Evolutionary conservation across 768 basidiomycete species (phyloP).

Genomic region (Suillus clintonianus): DNA sequence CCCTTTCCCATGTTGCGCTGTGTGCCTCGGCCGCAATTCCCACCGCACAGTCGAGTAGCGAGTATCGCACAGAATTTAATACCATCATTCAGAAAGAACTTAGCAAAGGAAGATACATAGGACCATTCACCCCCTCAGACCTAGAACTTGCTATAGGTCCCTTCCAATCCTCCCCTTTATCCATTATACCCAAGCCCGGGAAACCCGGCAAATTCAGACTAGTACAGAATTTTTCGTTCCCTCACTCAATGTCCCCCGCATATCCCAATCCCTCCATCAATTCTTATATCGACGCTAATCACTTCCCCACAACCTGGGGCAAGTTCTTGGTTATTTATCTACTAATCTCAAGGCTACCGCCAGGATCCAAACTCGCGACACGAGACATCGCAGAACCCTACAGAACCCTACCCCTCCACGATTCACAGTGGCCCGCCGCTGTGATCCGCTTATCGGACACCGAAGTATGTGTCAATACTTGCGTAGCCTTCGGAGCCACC

Average conservation of each 20-base stretch:
- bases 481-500: slow-evolving; percentile 2
- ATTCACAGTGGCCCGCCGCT: slow-evolving; percentile 28
- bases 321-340: slow-evolving; percentile 36
- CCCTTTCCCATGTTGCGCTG: too few species aligned
- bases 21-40: too few species aligned
- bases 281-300: slow-evolving; percentile 27
- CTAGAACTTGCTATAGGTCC: slow-evolving; percentile 17
- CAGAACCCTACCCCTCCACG: slow-evolving; percentile 28
- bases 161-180: slow-evolving; percentile 19
- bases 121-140: slow-evolving; percentile 11
- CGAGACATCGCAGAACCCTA: slow-evolving; percentile 39
- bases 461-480: slow-evolving; percentile 15
- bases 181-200: slow-evolving; percentile 37
- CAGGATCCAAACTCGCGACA: slow-evolving; percentile 29
- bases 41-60: too few species aligned
- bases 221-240: slow-evolving; percentile 43
- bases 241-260: not conserved
- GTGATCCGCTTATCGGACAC: slow-evolving; percentile 23
- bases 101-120: slow-evolving; percentile 9
- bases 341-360: slow-evolving; percentile 27
- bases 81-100: not conserved
- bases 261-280: slow-evolving; percentile 32
- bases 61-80: not conserved
- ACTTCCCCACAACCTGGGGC: slow-evolving; percentile 46
- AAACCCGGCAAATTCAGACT: slow-evolving; percentile 33